These are phyloP conservation scores for Syncephalastrum racemosum DNA, from an alignment of 371 early-diverging fungal species.

Conservation along the genomic window DNA sequence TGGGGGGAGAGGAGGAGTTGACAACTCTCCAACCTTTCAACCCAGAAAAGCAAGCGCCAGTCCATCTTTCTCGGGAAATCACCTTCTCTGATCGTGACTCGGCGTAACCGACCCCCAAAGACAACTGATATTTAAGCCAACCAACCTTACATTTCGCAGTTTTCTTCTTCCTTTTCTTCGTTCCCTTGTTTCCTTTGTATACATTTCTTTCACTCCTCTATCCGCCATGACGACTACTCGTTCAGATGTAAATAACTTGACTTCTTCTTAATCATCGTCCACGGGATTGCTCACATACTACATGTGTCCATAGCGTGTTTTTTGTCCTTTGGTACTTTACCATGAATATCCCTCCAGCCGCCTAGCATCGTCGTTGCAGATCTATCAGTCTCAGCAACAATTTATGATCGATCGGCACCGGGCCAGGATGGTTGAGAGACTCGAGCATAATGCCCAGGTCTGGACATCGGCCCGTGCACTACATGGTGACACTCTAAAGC, in stretches of 20 bases:
- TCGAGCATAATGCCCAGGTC: conserved; percentile 35
- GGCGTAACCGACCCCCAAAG: too few relatives aligned
- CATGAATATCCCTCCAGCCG: conserved; percentile 19
- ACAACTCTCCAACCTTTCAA: too few relatives aligned
- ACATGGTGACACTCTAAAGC: neutral
- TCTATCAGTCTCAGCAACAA: conserved; percentile 9
- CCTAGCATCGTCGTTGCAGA: conserved; percentile 8
- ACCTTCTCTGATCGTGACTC: too few relatives aligned
- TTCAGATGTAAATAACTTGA: conserved; percentile 12
- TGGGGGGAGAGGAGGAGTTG: too few relatives aligned
- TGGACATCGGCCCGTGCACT: conserved; percentile 21
- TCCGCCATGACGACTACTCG: conserved; percentile 11
- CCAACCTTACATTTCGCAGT: neutral
- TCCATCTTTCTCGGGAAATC: too few relatives aligned
- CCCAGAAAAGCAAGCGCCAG: too few relatives aligned
- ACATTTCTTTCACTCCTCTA: neutral
- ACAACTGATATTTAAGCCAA: too few relatives aligned
- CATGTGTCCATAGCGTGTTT: conserved; percentile 9
- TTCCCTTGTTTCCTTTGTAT: conserved; percentile 4
- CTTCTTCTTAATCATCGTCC: conserved; percentile 5
- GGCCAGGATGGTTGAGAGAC: conserved; percentile 28
- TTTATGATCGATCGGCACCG: conserved; percentile 36
- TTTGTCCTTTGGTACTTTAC: conserved; percentile 23
- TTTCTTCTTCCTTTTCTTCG: conserved; percentile 13
- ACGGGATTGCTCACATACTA: neutral